phyloP scores from a whole-genome alignment of 345 rosid genomes.

The Camelina neglecta region DNA sequence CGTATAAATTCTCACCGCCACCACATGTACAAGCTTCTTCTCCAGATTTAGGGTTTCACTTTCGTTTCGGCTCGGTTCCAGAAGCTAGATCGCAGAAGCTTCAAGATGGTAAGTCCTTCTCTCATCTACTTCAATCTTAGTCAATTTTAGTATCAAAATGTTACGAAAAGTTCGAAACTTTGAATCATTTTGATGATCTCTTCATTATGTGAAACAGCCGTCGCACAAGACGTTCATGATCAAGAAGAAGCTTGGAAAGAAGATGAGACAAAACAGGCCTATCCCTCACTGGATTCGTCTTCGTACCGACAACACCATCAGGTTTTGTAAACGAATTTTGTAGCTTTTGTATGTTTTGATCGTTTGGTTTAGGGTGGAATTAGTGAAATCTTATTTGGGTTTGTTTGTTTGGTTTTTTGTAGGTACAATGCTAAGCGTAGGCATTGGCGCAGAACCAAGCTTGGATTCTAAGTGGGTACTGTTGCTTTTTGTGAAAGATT shows the following conservation, averaged over 20 bases:
- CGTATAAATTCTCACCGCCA: neutral
- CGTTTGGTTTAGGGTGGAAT: neutral
- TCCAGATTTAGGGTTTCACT: constrained; percentile 33
- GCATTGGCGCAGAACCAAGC: constrained; percentile 75
- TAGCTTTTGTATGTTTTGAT: neutral
- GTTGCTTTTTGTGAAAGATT: neutral
- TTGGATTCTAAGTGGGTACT: constrained; percentile 44
- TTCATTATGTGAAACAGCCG: constrained; percentile 54
- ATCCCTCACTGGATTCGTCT: constrained; percentile 77
- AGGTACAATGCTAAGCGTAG: constrained; percentile 76
- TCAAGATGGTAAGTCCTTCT: constrained; percentile 33
- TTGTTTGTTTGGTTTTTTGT: neutral
- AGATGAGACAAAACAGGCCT: constrained; percentile 80
- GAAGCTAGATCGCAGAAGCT: constrained; percentile 17
- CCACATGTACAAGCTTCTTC: fast-evolving
- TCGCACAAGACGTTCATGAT: constrained; percentile 83
- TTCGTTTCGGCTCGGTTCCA: neutral
- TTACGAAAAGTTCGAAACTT: neutral
- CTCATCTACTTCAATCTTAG: neutral
- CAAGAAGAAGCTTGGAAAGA: constrained; percentile 70
- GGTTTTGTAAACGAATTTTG: constrained; percentile 35
- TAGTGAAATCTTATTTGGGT: constrained; percentile 1
- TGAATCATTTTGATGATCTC: neutral
- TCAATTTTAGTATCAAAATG: neutral
- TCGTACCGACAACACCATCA: constrained; percentile 71